These are phyloP conservation scores for Solanum phureja DNA, from an alignment of 257 asterid species.

Conservation along the genomic window DNA sequence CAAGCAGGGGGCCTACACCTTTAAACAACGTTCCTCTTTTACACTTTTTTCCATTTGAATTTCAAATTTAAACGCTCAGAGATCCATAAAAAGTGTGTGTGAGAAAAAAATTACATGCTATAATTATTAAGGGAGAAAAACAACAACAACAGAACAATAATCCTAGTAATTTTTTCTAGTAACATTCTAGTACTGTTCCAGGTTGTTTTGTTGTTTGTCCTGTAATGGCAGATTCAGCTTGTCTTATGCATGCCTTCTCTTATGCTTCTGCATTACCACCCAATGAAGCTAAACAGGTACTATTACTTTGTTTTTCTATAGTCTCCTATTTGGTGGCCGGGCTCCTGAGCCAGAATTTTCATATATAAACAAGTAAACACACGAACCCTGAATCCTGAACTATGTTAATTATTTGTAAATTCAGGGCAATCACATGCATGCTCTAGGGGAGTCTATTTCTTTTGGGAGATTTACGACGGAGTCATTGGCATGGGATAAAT, in stretches of 20 bases:
- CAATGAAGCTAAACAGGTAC: constrained; percentile 57
- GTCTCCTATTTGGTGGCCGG: neutral
- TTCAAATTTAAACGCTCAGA: constrained; percentile 37
- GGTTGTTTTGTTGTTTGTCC: neutral
- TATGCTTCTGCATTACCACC: constrained; percentile 61
- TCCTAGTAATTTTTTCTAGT: neutral
- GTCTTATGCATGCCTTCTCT: constrained; percentile 68
- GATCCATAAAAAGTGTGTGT: neutral
- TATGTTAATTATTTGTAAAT: neutral
- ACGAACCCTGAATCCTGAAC: neutral
- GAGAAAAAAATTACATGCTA: neutral
- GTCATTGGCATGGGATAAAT: constrained; percentile 74
- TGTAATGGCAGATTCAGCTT: constrained; percentile 74
- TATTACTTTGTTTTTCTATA: neutral
- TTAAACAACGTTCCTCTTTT: neutral
- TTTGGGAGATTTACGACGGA: constrained; percentile 73
- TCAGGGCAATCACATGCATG: constrained; percentile 61
- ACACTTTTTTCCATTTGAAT: constrained; percentile 39
- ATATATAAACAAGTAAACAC: neutral
- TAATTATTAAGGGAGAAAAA: no score
- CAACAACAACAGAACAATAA: neutral
- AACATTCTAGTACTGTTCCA: neutral
- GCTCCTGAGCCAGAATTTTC: neutral
- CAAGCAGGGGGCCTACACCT: neutral
- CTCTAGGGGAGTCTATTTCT: constrained; percentile 78